Evolutionary conservation across 495 filamentous ascomycete species (phyloP).

Genomic region (Penicillium bovifimosum): DNA sequence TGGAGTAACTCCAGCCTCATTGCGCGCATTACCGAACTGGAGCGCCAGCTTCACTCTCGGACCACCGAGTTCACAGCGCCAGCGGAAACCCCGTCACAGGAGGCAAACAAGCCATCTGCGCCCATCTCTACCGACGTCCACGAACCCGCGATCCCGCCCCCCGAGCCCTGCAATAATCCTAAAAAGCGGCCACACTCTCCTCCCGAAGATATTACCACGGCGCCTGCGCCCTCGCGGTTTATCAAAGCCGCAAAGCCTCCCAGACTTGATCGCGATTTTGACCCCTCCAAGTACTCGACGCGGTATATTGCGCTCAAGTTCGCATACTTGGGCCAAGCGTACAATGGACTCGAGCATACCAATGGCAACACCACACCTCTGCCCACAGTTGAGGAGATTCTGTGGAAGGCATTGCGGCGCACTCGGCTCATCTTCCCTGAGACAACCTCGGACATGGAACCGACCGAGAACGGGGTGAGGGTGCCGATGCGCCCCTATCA

Average conservation of each 20-base stretch:
- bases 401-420: slow-evolving; percentile 84
- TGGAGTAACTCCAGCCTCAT: slow-evolving; percentile 67
- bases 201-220: slow-evolving; percentile 26
- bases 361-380: slow-evolving; percentile 56
- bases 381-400: slow-evolving; percentile 81
- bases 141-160: slow-evolving; percentile 20
- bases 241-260: slow-evolving; percentile 24
- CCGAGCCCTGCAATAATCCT: neutral
- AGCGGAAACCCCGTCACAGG: slow-evolving; percentile 1
- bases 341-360: slow-evolving; percentile 87
- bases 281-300: slow-evolving; percentile 75
- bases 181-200: slow-evolving; percentile 22
- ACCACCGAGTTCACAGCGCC: slow-evolving; percentile 35
- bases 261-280: slow-evolving; percentile 46
- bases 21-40: slow-evolving; percentile 57
- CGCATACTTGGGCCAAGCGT: slow-evolving; percentile 84
- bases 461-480: slow-evolving; percentile 21
- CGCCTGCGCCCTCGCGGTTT: slow-evolving; percentile 15
- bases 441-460: slow-evolving; percentile 32
- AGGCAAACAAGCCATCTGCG: neutral
- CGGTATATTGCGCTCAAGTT: slow-evolving; percentile 86
- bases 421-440: slow-evolving; percentile 73
- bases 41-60: slow-evolving; percentile 51
- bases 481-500: slow-evolving; percentile 32
- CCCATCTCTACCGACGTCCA: slow-evolving; percentile 17